These are phyloP conservation scores for Tetracentron sinense DNA, from an alignment of 164 flowering plant species.

Conservation along the genomic window DNA sequence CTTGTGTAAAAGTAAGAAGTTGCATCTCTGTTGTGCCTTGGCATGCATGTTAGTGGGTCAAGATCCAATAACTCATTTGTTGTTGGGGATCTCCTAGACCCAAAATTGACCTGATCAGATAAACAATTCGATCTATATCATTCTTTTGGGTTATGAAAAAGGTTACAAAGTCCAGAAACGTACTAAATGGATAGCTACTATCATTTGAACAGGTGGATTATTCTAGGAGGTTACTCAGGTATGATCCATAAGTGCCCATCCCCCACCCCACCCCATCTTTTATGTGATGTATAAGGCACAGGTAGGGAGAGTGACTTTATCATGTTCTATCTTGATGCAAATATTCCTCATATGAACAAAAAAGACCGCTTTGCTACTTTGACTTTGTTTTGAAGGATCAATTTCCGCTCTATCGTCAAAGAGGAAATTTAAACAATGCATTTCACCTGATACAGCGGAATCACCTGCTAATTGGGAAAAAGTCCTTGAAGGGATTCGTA, in stretches of 20 bases:
- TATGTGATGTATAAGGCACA: neutral
- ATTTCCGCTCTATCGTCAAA: neutral
- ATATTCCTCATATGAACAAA: neutral
- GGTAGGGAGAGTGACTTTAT: neutral
- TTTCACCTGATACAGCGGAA: constrained; percentile 31
- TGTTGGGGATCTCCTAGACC: too few species aligned
- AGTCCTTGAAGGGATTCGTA: constrained; percentile 75
- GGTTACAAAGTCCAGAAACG: neutral
- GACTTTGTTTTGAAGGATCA: neutral
- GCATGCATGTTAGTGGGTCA: too few species aligned
- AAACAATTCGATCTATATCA: neutral
- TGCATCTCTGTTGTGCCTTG: too few species aligned
- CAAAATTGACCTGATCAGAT: neutral
- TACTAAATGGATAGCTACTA: neutral
- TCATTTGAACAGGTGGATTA: neutral
- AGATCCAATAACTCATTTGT: too few species aligned
- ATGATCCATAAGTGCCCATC: too few species aligned
- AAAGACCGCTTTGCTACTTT: neutral
- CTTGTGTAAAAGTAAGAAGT: too few species aligned
- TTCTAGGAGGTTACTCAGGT: too few species aligned
- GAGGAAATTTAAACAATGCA: neutral
- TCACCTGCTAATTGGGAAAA: constrained; percentile 84
- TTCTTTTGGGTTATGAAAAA: neutral
- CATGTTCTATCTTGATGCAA: neutral
- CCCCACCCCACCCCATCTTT: neutral